Percentiles rank a stretch among this genome's conserved stretches.
These are phyloP conservation scores for Leccinum subgranulosum DNA, from an alignment of 768 basidiomycete genomes.

Conservation along the genomic window DNA sequence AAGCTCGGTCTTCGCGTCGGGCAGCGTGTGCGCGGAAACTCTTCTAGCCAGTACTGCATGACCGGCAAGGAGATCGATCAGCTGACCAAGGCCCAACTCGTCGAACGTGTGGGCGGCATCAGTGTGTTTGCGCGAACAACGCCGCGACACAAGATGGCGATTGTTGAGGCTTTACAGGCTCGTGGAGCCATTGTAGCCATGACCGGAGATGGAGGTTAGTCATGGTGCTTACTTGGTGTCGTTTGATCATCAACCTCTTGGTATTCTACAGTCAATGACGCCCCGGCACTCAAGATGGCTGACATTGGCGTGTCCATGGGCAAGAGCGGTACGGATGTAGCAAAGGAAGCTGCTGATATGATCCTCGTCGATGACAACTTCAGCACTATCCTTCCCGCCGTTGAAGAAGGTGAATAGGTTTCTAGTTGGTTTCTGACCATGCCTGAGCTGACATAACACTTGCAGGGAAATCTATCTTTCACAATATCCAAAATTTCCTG, in stretches of 20 bases:
- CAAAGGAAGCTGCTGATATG: conserved; percentile 96
- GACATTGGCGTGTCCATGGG: conserved; percentile 99
- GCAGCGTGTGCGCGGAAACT: conserved; percentile 32
- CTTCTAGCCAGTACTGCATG: conserved; percentile 46
- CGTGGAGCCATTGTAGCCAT: conserved; percentile 91
- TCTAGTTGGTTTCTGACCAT: not conserved
- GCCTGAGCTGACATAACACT: not conserved
- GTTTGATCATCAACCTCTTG: not conserved
- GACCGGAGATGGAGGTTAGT: conserved; percentile 93
- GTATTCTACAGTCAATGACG: conserved; percentile 73
- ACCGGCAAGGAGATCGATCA: conserved; percentile 84
- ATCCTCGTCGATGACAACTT: conserved; percentile 98
- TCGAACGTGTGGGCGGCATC: conserved; percentile 76
- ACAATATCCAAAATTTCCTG: conserved; percentile 98
- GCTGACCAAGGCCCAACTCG: conserved; percentile 76
- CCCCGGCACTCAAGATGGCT: conserved; percentile 95
- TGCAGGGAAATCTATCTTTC: conserved; percentile 92
- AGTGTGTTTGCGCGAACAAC: conserved; percentile 95
- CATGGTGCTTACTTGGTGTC: conserved; percentile 28
- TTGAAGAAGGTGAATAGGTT: conserved; percentile 73
- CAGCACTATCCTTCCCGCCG: conserved; percentile 87
- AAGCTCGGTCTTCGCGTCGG: conserved; percentile 80
- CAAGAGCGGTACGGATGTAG: conserved; percentile 96
- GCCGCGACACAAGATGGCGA: conserved; percentile 96
- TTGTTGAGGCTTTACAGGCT: conserved; percentile 90